phyloP scores from a whole-genome alignment of 768 basidiomycete species.

The Strobilomyces dryophilus region DNA sequence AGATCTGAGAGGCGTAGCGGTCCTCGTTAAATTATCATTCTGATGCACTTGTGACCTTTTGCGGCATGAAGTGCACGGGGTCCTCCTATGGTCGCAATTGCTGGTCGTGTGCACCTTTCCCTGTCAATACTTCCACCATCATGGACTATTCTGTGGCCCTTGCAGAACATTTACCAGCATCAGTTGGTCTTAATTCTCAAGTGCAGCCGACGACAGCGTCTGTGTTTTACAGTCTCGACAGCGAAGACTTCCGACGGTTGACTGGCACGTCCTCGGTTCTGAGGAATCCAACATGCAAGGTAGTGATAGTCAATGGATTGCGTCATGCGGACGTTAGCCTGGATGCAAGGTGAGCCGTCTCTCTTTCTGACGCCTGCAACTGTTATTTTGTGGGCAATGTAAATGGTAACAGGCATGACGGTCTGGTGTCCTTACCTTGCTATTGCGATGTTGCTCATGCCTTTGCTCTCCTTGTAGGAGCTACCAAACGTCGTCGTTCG shows the following conservation, averaged over 20 bases:
- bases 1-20: neutral
- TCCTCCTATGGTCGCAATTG: neutral
- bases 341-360: conserved; percentile 63
- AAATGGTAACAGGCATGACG: conserved; percentile 29
- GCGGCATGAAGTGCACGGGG: neutral
- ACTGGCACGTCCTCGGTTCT: conserved; percentile 33
- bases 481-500: conserved; percentile 58
- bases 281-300: conserved; percentile 36
- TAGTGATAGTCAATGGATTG: conserved; percentile 55
- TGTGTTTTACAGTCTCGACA: conserved; percentile 6
- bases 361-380: conserved; percentile 17
- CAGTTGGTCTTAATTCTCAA: conserved; percentile 4
- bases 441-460: conserved; percentile 16
- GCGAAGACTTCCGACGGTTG: conserved; percentile 19
- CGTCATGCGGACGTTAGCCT: conserved; percentile 52
- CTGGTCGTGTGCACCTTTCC: conserved; percentile 22
- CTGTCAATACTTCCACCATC: conserved; percentile 4
- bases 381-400: conserved; percentile 30
- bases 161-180: conserved; percentile 7
- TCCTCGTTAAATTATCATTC: neutral
- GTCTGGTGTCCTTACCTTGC: conserved; percentile 30
- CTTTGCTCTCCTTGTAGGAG: conserved; percentile 41
- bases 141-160: conserved; percentile 14
- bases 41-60: neutral
- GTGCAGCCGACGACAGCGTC: conserved; percentile 1